phyloP scores from a whole-genome alignment of 2,329 filamentous ascomycete species.

The Fusarium nisikadoi region DNA sequence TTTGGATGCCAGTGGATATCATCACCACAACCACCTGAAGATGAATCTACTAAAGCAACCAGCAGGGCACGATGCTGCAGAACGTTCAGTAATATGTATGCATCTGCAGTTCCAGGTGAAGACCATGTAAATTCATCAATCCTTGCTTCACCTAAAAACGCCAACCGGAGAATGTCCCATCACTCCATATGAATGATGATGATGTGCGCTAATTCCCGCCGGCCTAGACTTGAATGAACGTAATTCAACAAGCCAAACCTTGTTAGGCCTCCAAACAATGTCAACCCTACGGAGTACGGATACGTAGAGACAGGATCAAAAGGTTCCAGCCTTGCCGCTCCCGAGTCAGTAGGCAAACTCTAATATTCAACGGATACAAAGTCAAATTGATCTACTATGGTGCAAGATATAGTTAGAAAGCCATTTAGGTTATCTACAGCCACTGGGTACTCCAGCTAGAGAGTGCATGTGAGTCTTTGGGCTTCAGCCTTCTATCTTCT shows the following conservation, averaged over 20 bases:
- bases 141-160: slow-evolving; percentile 5
- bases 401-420: neutral
- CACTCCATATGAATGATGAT: slow-evolving; percentile 27
- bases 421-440: no score
- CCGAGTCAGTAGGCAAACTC: slow-evolving; percentile 33
- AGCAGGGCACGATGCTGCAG: slow-evolving; percentile 7
- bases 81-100: neutral
- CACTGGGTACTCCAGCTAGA: neutral
- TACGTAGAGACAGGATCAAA: neutral
- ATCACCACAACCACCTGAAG: slow-evolving; percentile 38
- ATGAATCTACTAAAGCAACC: slow-evolving; percentile 26
- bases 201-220: slow-evolving; percentile 36
- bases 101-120: neutral
- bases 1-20: slow-evolving; percentile 15
- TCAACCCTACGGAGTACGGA: neutral
- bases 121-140: neutral
- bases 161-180: slow-evolving; percentile 1
- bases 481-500: slow-evolving; percentile 1
- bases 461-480: neutral
- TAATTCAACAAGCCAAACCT: slow-evolving; percentile 10
- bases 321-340: slow-evolving; percentile 2
- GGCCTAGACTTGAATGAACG: slow-evolving; percentile 21
- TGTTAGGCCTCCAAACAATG: neutral
- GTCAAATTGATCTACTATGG: neutral
- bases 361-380: neutral